These are phyloP conservation scores for Candida sp. DNA, from an alignment of 1,139 yeast genomes.

Conservation along the genomic window DNA sequence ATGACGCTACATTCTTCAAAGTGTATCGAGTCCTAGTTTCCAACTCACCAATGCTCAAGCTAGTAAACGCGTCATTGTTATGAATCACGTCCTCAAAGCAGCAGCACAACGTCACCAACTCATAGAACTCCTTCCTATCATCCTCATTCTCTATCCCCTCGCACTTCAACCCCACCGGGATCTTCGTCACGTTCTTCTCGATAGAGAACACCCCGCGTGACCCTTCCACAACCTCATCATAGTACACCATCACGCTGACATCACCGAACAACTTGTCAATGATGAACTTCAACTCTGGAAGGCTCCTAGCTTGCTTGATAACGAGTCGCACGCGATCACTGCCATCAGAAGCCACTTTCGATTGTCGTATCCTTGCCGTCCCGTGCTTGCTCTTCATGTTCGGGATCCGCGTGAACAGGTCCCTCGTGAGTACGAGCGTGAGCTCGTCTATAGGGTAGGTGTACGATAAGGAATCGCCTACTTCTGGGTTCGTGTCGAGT, in stretches of 20 bases:
- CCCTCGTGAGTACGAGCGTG: not conserved
- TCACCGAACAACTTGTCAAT: conserved; percentile 3
- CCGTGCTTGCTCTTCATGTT: conserved; percentile 2
- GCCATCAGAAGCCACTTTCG: not conserved
- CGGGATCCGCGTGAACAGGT: conserved; percentile 1
- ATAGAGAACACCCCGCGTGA: not conserved
- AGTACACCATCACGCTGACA: not conserved
- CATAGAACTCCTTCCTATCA: conserved; percentile 6
- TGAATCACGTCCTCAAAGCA: conserved; percentile 3
- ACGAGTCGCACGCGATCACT: not conserved
- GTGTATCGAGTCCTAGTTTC: conserved; percentile 3
- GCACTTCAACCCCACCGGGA: not conserved
- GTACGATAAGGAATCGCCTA: not conserved
- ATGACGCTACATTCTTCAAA: conserved; percentile 4
- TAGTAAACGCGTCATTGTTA: conserved; percentile 1
- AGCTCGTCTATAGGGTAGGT: not conserved
- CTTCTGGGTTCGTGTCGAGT: not conserved
- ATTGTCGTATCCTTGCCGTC: not conserved
- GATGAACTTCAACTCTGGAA: conserved; percentile 11
- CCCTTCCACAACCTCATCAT: not conserved
- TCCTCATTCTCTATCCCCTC: conserved; percentile 2
- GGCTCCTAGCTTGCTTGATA: not conserved
- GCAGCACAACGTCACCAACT: conserved; percentile 7
- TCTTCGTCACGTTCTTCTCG: not conserved
- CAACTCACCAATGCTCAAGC: not conserved